Percentiles rank a stretch among this genome's conserved stretches.
These are phyloP conservation scores for Plectosphaerella cucumerina DNA, from an alignment of 2,329 filamentous ascomycete genomes.

Conservation along the genomic window DNA sequence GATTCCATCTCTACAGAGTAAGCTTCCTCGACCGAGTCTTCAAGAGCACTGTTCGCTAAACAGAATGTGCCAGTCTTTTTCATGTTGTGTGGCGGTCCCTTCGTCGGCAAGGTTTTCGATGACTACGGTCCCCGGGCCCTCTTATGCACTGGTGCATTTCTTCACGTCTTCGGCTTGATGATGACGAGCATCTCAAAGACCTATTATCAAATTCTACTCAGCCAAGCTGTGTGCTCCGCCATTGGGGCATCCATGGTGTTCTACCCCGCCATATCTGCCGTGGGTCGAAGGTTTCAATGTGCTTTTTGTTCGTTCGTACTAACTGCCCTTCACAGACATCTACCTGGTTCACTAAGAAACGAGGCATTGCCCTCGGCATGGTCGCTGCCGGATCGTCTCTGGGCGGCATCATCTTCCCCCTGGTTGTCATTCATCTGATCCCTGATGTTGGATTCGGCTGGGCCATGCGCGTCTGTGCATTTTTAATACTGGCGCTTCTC, in stretches of 20 bases:
- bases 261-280: conserved; percentile 7
- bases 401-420: conserved; percentile 34
- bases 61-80: conserved; percentile 1
- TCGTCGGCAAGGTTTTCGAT: conserved; percentile 57
- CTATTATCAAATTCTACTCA: conserved; percentile 34
- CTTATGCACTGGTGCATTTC: conserved; percentile 43
- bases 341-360: conserved; percentile 17
- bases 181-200: conserved; percentile 46
- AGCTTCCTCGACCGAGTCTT: conserved; percentile 41
- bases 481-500: conserved; percentile 28
- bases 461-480: conserved; percentile 31
- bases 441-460: conserved; percentile 28
- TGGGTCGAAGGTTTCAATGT: not conserved
- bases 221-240: conserved; percentile 30
- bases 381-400: conserved; percentile 20
- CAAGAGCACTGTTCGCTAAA: conserved; percentile 21
- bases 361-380: conserved; percentile 21
- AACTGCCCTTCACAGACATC: too few relatives aligned
- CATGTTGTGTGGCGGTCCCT: conserved; percentile 21
- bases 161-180: conserved; percentile 59
- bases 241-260: conserved; percentile 29
- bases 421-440: conserved; percentile 31
- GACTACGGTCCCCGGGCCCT: conserved; percentile 55
- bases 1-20: conserved; percentile 50
- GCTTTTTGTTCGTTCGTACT: not conserved